A percentile compares a stretch with the other conserved stretches of the same genome.
phyloP scores from a whole-genome alignment of 108 stramenopile species.

The Chaetoceros muelleri region DNA sequence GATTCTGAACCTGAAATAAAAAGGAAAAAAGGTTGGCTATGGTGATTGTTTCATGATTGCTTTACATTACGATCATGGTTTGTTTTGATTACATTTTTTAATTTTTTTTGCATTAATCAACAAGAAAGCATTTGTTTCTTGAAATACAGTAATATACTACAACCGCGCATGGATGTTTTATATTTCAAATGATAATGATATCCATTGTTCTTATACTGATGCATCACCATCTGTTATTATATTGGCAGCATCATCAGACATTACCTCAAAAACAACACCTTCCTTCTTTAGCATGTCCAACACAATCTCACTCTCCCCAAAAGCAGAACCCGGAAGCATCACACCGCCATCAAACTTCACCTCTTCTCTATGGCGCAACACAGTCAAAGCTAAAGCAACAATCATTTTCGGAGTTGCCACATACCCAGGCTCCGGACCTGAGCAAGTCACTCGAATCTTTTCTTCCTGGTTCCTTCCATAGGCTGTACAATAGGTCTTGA shows the following conservation, averaged over 20 bases:
- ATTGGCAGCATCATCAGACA: slow-evolving; percentile 5
- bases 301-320: slow-evolving; percentile 19
- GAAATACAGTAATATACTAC: no score
- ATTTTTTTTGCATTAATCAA: no score
- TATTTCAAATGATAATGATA: neutral
- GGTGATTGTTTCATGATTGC: neutral
- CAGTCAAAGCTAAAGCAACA: slow-evolving; percentile 26
- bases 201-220: neutral
- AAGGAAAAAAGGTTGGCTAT: neutral
- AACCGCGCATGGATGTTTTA: no score
- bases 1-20: neutral
- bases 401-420: slow-evolving; percentile 31
- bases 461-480: slow-evolving; percentile 12
- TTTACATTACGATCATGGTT: no score
- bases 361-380: slow-evolving; percentile 13
- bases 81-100: no score
- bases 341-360: slow-evolving; percentile 19
- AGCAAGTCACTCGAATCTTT: slow-evolving; percentile 12
- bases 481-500: slow-evolving; percentile 17
- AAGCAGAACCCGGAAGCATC: slow-evolving; percentile 29
- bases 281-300: slow-evolving; percentile 15
- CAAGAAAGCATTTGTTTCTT: neutral
- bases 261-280: slow-evolving; percentile 15
- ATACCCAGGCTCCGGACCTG: slow-evolving; percentile 32
- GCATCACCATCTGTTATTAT: neutral